These are phyloP conservation scores for Sclerotinia glacialis DNA, from an alignment of 2,329 filamentous ascomycete genomes.

Conservation along the genomic window DNA sequence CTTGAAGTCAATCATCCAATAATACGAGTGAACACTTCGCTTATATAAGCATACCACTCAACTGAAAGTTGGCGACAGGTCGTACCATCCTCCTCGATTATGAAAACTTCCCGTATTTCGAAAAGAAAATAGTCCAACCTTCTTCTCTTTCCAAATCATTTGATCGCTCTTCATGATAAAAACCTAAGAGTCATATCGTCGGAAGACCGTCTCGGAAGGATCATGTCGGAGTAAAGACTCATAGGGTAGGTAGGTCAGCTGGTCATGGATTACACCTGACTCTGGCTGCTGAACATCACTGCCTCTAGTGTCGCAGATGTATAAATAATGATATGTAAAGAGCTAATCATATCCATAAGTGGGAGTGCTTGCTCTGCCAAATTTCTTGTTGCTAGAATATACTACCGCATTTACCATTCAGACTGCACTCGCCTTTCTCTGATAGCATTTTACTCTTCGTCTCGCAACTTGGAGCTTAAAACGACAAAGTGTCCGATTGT, in stretches of 20 bases:
- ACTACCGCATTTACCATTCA: background rate
- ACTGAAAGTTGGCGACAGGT: background rate
- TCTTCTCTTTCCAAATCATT: background rate
- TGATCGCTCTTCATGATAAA: background rate
- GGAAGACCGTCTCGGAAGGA: background rate
- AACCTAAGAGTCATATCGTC: background rate
- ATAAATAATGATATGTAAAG: background rate
- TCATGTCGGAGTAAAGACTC: background rate
- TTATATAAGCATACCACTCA: background rate
- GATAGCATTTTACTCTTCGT: background rate
- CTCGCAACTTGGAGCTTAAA: background rate
- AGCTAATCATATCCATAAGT: background rate
- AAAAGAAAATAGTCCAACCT: background rate
- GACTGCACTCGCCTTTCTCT: background rate
- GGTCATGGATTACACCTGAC: slow-evolving; percentile 13
- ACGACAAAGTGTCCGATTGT: background rate
- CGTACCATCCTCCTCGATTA: background rate
- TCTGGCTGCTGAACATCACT: slow-evolving; percentile 16
- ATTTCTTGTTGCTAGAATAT: background rate
- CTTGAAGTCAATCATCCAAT: no score
- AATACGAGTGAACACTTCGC: background rate
- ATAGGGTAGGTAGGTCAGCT: slow-evolving; percentile 15
- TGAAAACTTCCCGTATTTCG: background rate
- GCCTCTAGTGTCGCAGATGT: slow-evolving; percentile 2
- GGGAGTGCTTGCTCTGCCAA: background rate